Evolutionary conservation across 164 flowering plant genomes (phyloP), one percentile per base, ranked within the genome.

Genomic region (Dillenia turbinata): DNA sequence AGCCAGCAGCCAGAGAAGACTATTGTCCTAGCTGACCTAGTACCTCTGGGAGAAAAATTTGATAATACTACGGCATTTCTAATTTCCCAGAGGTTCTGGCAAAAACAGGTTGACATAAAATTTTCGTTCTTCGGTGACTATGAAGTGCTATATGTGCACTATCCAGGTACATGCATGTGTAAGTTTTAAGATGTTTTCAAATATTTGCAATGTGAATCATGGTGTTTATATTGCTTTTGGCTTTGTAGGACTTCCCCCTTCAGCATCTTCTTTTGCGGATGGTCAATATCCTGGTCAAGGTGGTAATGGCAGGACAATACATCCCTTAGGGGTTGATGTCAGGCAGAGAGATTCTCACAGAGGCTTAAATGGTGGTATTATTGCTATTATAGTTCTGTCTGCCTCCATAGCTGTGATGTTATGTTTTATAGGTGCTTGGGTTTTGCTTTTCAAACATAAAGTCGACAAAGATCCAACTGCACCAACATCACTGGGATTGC

Each of bases 281-380:
- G 84, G 79, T 9, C 87, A 89, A 17, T 83, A 77, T 66, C 56
- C 82, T 49, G 76, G 81, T 47, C 69, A 55, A 62, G 78, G 65
- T 66, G 77, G 71, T 66, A 74, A 81, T 74, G 82, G 64, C 24
- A 76, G 81, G 75, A 62, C 70, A 45, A 70, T 77, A 61, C 71
- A 90, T 57, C 97, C 98, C 44, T 67, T 90, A 0, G 98, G 98
- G n/a, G 97, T 88, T 60, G 89, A 90, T 77, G 83, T 88, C 63
- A 77, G 61, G 48, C 70, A 74, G 63, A 71, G 60, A 59, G 69
- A 56, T 49, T 77, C 65, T 48, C 81, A 77, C 52, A 19, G 52
- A 53, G 75, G 83, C 61, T 79, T 80, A 50, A 73, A 66, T 57
- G 77, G 85, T 44, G 80, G 83, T 68, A 60, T 80, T 19, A 78